Evolutionary conservation across 2,329 filamentous ascomycete genomes (phyloP).

Genomic region (Epichloe elymi): DNA sequence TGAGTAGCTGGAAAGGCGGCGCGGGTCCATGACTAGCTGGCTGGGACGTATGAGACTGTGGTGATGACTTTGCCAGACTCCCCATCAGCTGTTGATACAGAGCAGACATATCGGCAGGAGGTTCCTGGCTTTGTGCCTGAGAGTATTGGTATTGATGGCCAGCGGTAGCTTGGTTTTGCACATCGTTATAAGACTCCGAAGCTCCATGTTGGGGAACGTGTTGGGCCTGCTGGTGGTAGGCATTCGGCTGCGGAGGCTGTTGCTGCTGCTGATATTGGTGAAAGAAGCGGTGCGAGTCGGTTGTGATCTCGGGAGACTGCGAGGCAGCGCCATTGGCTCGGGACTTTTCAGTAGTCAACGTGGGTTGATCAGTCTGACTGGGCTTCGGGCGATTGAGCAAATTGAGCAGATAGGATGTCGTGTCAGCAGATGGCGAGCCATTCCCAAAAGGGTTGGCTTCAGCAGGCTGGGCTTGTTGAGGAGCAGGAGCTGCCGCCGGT

Average conservation of each 20-base stretch:
- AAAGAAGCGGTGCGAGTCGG: conserved; percentile 17
- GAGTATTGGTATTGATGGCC: conserved; percentile 9
- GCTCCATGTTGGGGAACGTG: conserved; percentile 14
- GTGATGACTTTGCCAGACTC: conserved; percentile 25
- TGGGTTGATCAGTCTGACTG: conserved; percentile 39
- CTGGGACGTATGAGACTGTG: conserved; percentile 27
- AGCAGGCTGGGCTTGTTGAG: conserved; percentile 14
- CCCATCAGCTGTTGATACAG: conserved; percentile 26
- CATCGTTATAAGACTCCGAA: conserved; percentile 15
- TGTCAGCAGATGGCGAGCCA: conserved; percentile 48
- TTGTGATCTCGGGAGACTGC: conserved; percentile 24
- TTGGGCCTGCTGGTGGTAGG: conserved; percentile 14
- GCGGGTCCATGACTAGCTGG: conserved; percentile 16
- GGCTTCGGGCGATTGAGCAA: conserved; percentile 71
- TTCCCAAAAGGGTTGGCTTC: conserved; percentile 28
- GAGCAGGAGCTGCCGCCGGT: conserved; percentile 9
- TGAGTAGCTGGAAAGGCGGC: conserved; percentile 34
- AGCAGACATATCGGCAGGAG: conserved; percentile 20
- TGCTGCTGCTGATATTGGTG: conserved; percentile 18
- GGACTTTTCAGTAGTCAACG: conserved; percentile 27
- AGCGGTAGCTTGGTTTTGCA: conserved; percentile 12
- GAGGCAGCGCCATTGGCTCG: conserved; percentile 32
- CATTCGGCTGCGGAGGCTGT: conserved; percentile 12
- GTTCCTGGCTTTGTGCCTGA: conserved; percentile 19
- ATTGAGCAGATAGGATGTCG: conserved; percentile 75